These are phyloP conservation scores for Psilocybe cyanescens DNA, from an alignment of 768 basidiomycete genomes.

Conservation along the genomic window DNA sequence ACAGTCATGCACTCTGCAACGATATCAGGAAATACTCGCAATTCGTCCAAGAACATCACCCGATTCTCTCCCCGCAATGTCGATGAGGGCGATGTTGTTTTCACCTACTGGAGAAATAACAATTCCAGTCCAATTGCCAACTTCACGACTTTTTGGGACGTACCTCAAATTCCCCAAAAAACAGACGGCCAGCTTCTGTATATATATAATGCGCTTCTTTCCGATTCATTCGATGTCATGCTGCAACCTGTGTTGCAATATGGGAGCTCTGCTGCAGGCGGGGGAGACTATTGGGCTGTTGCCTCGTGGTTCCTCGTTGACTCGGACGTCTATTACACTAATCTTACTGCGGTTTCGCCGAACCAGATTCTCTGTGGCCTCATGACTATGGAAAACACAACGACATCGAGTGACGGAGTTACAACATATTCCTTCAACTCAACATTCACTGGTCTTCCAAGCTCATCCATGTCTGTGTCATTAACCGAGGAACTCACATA, in stretches of 20 bases:
- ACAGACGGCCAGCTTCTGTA: conserved; percentile 24
- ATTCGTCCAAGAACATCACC: conserved; percentile 2
- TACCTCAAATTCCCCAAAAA: conserved; percentile 22
- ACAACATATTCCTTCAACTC: conserved; percentile 10
- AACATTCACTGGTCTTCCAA: conserved; percentile 7
- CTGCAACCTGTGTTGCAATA: conserved; percentile 28
- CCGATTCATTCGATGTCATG: conserved; percentile 19
- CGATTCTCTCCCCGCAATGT: conserved; percentile 5
- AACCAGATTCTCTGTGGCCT: conserved; percentile 12
- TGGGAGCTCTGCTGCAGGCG: conserved; percentile 24
- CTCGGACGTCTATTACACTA: conserved; percentile 12
- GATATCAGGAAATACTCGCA: background rate
- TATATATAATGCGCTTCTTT: conserved; percentile 23
- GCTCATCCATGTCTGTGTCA: conserved; percentile 10
- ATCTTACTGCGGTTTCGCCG: conserved; percentile 8
- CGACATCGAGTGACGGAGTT: background rate
- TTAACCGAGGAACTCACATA: conserved; percentile 13
- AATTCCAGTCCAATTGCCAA: conserved; percentile 14
- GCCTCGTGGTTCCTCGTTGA: conserved; percentile 24
- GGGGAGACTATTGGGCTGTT: conserved; percentile 25
- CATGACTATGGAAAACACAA: conserved; percentile 10
- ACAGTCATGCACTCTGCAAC: conserved; percentile 17
- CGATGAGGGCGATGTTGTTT: conserved; percentile 13
- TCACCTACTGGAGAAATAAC: conserved; percentile 21
- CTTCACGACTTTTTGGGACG: conserved; percentile 21